These are phyloP conservation scores for Macrolepiota albuminosa DNA, from an alignment of 768 basidiomycete genomes.

Conservation along the genomic window DNA sequence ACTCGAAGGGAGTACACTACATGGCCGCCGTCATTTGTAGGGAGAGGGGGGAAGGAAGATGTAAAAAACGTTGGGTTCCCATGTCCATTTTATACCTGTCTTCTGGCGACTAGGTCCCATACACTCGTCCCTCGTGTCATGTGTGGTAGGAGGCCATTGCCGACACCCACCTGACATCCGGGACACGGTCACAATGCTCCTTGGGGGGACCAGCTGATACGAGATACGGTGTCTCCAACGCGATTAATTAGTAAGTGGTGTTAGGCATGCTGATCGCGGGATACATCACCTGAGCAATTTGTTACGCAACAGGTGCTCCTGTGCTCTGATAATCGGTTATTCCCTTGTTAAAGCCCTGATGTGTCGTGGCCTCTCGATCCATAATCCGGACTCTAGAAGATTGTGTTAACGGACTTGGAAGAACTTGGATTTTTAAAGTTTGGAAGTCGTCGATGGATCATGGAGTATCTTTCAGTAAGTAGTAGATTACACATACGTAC, in stretches of 20 bases:
- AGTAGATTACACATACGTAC: not conserved
- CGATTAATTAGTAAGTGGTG: slow-evolving; percentile 6
- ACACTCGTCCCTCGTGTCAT: slow-evolving; percentile 7
- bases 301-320: slow-evolving; percentile 5
- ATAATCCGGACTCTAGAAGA: not conserved
- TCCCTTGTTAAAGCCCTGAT: not conserved
- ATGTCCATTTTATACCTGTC: slow-evolving; percentile 12
- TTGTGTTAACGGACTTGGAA: not conserved
- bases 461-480: too few species aligned
- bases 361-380: not conserved
- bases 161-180: slow-evolving; percentile 13
- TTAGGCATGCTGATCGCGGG: slow-evolving; percentile 12
- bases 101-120: slow-evolving; percentile 1
- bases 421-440: not conserved
- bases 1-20: not conserved
- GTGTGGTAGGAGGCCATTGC: slow-evolving; percentile 10
- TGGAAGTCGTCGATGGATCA: not conserved
- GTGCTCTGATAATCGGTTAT: too few species aligned
- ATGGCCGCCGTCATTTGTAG: not conserved
- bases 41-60: not conserved
- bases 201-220: slow-evolving; percentile 10
- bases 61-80: not conserved
- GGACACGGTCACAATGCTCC: slow-evolving; percentile 11
- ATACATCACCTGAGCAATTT: slow-evolving; percentile 13
- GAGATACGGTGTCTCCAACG: not conserved